A percentile compares a stretch with the other conserved stretches of the same genome.
Evolutionary conservation across 192 early-diverging fungal genomes (phyloP).

Genomic region (Umbelopsis sp.): DNA sequence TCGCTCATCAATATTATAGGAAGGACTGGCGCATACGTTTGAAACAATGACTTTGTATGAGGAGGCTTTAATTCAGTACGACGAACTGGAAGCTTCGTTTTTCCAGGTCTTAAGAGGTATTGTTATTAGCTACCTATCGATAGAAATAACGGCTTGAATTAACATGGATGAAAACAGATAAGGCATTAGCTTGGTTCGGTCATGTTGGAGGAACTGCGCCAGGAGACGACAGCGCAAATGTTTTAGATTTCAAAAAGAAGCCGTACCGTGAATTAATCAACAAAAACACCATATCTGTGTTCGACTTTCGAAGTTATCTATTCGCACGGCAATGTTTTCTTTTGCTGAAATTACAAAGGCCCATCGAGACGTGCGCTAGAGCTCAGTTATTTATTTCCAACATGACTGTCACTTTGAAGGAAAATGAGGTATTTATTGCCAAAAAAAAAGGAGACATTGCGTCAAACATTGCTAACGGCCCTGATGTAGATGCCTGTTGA

Average conservation of each 20-base stretch:
- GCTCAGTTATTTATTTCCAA: slow-evolving; percentile 75
- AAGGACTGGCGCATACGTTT: slow-evolving; percentile 82
- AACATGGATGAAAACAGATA: slow-evolving; percentile 51
- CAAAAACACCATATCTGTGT: slow-evolving; percentile 89
- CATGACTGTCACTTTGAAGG: slow-evolving; percentile 71
- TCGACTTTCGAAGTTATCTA: slow-evolving; percentile 96
- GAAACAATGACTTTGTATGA: slow-evolving; percentile 87
- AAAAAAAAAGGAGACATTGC: neutral
- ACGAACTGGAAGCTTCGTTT: slow-evolving; percentile 96
- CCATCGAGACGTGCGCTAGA: slow-evolving; percentile 68
- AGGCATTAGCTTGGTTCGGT: slow-evolving; percentile 90
- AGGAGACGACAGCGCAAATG: slow-evolving; percentile 87
- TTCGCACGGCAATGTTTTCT: slow-evolving; percentile 90
- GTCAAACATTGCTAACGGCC: neutral
- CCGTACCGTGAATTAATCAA: slow-evolving; percentile 88
- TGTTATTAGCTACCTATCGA: neutral
- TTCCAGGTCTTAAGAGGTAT: slow-evolving; percentile 85
- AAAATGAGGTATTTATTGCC: slow-evolving; percentile 62
- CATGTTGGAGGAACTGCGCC: slow-evolving; percentile 84
- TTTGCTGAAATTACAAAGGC: slow-evolving; percentile 66
- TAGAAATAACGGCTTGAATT: slow-evolving; percentile 22
- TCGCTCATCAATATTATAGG: slow-evolving; percentile 42
- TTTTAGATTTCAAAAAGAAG: slow-evolving; percentile 77
- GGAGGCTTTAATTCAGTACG: slow-evolving; percentile 92
- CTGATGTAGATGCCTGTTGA: slow-evolving; percentile 23